Conservation (phyloP, 176 grass and related monocot genomes). For the Oryza brachyantha region DNA sequence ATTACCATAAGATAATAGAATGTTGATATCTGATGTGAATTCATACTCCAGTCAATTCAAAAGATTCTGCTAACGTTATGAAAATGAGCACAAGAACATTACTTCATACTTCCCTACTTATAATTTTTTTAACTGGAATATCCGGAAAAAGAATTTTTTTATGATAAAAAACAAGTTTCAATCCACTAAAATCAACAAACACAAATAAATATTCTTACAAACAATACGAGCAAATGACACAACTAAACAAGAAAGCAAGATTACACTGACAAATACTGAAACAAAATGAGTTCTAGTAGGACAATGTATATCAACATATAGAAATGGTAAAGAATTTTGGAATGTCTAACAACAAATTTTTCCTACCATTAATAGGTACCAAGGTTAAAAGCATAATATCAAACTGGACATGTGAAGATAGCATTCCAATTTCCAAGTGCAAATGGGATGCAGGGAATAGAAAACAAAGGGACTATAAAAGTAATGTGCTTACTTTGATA, state of each 20-base stretch:
- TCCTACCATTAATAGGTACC: neutral
- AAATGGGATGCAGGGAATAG: neutral
- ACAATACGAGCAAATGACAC: neutral
- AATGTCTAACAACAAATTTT: neutral
- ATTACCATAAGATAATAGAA: neutral
- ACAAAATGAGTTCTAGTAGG: neutral
- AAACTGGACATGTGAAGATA: slow-evolving; percentile 2
- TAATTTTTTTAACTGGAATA: neutral
- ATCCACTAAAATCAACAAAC: neutral
- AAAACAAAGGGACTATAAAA: neutral
- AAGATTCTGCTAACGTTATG: neutral
- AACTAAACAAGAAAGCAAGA: neutral
- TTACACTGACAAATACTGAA: neutral
- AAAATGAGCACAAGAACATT: neutral
- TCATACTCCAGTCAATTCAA: neutral
- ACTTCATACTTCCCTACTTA: neutral
- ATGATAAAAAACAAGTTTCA: neutral
- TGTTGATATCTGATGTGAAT: neutral
- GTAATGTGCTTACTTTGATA: slow-evolving; percentile 53
- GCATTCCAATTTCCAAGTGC: neutral
- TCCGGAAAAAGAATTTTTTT: neutral
- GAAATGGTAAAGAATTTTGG: neutral
- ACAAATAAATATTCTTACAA: neutral
- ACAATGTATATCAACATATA: neutral
- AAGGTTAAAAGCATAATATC: neutral